These are phyloP conservation scores for Peziza echinospora DNA, from an alignment of 495 filamentous ascomycete species.

Conservation along the genomic window DNA sequence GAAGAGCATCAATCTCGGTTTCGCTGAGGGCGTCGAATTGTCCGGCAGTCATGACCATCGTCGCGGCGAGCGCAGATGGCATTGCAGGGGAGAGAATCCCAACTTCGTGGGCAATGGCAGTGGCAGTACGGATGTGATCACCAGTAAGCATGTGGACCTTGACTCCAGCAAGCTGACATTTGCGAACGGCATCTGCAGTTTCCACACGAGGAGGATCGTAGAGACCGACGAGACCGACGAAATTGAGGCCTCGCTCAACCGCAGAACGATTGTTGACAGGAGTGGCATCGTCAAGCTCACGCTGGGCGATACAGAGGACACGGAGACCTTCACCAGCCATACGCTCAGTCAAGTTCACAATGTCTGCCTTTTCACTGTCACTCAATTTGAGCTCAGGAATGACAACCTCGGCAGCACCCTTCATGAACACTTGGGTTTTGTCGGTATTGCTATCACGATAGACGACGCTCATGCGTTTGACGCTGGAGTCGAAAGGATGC, in stretches of 20 bases:
- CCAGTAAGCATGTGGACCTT: conserved; percentile 45
- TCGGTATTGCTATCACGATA: conserved; percentile 23
- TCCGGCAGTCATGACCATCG: conserved; percentile 44
- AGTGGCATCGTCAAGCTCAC: conserved; percentile 8
- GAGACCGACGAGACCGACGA: conserved; percentile 47
- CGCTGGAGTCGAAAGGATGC: conserved; percentile 39
- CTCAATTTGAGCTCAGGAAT: conserved; percentile 25
- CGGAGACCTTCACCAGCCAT: conserved; percentile 35
- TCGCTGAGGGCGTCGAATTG: conserved; percentile 44
- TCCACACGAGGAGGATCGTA: conserved; percentile 55
- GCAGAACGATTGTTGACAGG: conserved; percentile 21
- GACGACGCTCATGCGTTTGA: conserved; percentile 38
- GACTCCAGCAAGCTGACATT: conserved; percentile 34
- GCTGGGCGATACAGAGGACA: conserved; percentile 32
- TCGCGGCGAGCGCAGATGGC: conserved; percentile 16
- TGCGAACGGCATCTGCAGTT: conserved; percentile 31
- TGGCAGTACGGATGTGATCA: conserved; percentile 40
- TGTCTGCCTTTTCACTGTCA: conserved; percentile 19
- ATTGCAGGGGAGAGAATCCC: conserved; percentile 21
- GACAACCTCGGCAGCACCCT: conserved; percentile 35
- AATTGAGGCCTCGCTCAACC: conserved; percentile 37
- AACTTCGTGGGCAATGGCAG: conserved; percentile 36
- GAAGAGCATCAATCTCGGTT: conserved; percentile 41
- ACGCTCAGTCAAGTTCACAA: conserved; percentile 27
- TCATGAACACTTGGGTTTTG: conserved; percentile 28